phyloP scores from a whole-genome alignment of 2,329 filamentous ascomycete genomes.

The Clathrospora elynae region DNA sequence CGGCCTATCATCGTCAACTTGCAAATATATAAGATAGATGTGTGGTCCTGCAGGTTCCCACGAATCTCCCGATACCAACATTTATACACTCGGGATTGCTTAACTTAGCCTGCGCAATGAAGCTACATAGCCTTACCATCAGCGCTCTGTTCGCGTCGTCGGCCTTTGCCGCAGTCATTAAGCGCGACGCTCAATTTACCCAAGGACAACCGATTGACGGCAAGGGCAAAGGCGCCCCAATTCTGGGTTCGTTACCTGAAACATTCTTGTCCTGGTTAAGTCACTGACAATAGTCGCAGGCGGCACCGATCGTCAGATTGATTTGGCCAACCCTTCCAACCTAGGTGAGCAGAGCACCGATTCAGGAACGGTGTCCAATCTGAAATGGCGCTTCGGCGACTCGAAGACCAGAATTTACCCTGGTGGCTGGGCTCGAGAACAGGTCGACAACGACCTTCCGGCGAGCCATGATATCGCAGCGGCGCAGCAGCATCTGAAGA shows the following conservation, averaged over 20 bases:
- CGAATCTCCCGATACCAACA: background rate
- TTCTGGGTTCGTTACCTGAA: constrained; percentile 57
- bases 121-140: constrained; percentile 24
- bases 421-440: constrained; percentile 70
- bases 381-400: constrained; percentile 72
- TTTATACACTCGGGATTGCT: background rate
- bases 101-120: constrained; percentile 22
- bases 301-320: constrained; percentile 66
- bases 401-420: constrained; percentile 66
- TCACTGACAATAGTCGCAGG: constrained; percentile 51
- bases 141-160: constrained; percentile 25
- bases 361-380: constrained; percentile 66
- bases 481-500: constrained; percentile 70
- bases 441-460: constrained; percentile 70
- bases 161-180: constrained; percentile 27
- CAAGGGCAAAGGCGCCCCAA: constrained; percentile 62
- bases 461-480: constrained; percentile 68
- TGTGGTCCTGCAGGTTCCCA: background rate
- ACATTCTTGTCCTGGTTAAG: background rate
- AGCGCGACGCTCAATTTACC: constrained; percentile 49
- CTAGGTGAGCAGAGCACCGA: constrained; percentile 67
- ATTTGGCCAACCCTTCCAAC: constrained; percentile 67
- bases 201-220: constrained; percentile 63
- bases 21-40: no score
- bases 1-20: no score